Conservation (phyloP, 106 monocot species). For the Dendrobium chrysotoxum region DNA sequence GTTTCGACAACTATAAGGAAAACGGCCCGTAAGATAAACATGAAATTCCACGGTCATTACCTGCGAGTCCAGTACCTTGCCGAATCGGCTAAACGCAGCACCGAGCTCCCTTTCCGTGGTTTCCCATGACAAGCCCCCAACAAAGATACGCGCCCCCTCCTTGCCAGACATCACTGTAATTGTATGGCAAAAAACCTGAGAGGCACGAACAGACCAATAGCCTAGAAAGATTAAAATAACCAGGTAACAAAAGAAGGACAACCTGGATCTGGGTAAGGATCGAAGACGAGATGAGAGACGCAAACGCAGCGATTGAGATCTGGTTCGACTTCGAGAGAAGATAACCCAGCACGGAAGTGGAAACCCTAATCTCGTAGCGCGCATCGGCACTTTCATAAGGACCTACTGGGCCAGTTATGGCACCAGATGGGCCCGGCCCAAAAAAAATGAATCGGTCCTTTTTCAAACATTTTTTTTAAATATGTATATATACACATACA, state of each 20-base stretch:
- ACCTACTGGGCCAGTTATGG: too few species aligned
- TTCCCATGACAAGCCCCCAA: slow-evolving; percentile 52
- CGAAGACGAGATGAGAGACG: not conserved
- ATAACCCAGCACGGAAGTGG: not conserved
- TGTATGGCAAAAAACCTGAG: not conserved
- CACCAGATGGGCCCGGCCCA: too few species aligned
- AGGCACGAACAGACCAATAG: not conserved
- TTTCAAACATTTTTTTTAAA: too few species aligned
- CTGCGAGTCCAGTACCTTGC: slow-evolving; percentile 59
- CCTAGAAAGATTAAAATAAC: not conserved
- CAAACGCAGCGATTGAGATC: not conserved
- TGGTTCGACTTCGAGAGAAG: not conserved
- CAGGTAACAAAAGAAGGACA: too few species aligned
- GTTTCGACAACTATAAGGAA: not conserved
- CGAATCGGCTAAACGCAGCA: slow-evolving; percentile 48
- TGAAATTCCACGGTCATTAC: slow-evolving; percentile 2
- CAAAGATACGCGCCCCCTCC: slow-evolving; percentile 47
- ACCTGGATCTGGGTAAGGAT: not conserved
- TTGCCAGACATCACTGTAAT: slow-evolving; percentile 24
- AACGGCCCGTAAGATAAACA: not conserved
- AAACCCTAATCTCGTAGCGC: not conserved
- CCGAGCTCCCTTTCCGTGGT: slow-evolving; percentile 39
- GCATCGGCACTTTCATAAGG: too few species aligned
- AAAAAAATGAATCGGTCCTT: too few species aligned
- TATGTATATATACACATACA: too few species aligned